Evolutionary conservation across 352 stramenopile species (phyloP).

Genomic region (Saprolegnia diclina): DNA sequence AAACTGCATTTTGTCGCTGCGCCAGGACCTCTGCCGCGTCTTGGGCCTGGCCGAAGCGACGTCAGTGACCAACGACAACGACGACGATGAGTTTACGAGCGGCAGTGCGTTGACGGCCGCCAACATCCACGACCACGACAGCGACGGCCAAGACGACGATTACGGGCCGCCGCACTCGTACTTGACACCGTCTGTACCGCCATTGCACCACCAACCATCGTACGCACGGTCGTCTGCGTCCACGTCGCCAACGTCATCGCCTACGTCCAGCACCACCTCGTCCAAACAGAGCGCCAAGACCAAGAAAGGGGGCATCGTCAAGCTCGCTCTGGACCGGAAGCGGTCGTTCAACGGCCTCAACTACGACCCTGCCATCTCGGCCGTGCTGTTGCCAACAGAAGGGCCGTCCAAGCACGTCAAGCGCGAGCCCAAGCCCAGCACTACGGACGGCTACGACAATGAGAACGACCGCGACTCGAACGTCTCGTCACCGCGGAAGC

Average conservation of each 20-base stretch:
- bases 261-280: background rate
- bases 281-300: conserved; percentile 3
- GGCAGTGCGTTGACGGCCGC: background rate
- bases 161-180: background rate
- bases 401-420: conserved; percentile 1
- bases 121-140: conserved; percentile 2
- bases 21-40: conserved; percentile 22
- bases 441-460: background rate
- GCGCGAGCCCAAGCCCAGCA: conserved; percentile 13
- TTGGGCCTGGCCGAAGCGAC: conserved; percentile 16
- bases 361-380: conserved; percentile 20
- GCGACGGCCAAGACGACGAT: conserved; percentile 10
- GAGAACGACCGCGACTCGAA: conserved; percentile 22
- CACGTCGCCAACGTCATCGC: conserved; percentile 6
- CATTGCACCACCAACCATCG: background rate
- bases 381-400: conserved; percentile 13
- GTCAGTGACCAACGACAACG: background rate
- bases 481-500: conserved; percentile 37
- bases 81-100: background rate
- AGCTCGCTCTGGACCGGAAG: conserved; percentile 5
- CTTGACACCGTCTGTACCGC: background rate
- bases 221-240: conserved; percentile 7
- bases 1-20: conserved; percentile 17
- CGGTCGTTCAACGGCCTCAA: background rate
- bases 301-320: background rate